phyloP scores from a whole-genome alignment of 2,329 filamentous ascomycete genomes.

The Monilinia aucupariae region DNA sequence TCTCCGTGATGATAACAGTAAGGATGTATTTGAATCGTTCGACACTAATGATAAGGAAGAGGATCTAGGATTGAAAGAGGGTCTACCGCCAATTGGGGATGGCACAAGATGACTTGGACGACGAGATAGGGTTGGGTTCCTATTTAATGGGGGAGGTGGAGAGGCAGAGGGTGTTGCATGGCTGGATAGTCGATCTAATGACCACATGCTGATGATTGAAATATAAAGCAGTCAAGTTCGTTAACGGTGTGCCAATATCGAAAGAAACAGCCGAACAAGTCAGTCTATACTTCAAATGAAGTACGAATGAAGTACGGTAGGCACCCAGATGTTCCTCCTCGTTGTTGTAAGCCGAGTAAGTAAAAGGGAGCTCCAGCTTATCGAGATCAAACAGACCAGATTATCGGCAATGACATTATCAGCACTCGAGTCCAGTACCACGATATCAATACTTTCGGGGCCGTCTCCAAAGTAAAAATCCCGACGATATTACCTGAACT shows the following conservation, averaged over 20 bases:
- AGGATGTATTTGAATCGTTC: conserved; percentile 70
- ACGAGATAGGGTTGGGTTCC: conserved; percentile 60
- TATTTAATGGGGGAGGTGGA: conserved; percentile 56
- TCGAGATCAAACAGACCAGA: conserved; percentile 13
- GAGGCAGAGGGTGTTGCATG: conserved; percentile 54
- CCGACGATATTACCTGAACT: neutral
- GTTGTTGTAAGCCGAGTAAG: neutral
- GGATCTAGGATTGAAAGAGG: conserved; percentile 61
- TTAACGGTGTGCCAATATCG: neutral
- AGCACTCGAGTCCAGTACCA: too few species aligned
- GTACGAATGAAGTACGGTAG: too few species aligned
- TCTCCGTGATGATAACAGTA: conserved; percentile 59
- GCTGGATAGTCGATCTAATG: conserved; percentile 72
- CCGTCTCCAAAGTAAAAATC: too few species aligned
- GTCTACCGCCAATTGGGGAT: conserved; percentile 61
- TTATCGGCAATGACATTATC: conserved; percentile 8
- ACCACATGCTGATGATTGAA: conserved; percentile 58
- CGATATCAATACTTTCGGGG: neutral
- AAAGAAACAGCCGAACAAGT: too few species aligned
- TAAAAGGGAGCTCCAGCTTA: conserved; percentile 9
- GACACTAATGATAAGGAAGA: conserved; percentile 75
- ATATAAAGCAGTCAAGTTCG: neutral
- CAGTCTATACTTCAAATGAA: neutral
- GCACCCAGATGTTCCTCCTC: neutral
- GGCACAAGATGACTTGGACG: conserved; percentile 65